Evolutionary conservation across 2,329 filamentous ascomycete genomes (phyloP).

Genomic region (Phyllosticta citribraziliensis): DNA sequence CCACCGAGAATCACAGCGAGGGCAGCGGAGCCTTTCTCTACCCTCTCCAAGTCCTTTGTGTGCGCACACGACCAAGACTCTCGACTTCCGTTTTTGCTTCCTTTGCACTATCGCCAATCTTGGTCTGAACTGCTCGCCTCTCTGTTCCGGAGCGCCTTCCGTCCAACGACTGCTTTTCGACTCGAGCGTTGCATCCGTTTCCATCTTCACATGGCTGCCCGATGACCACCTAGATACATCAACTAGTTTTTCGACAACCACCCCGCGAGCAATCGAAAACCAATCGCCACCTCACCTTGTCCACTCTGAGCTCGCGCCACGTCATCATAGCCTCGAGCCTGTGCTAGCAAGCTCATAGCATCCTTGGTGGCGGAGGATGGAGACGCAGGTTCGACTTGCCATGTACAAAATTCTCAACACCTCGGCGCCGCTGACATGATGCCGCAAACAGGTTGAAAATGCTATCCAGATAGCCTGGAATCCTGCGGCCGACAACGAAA

Average conservation of each 20-base stretch:
- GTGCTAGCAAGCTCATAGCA: conserved; percentile 3
- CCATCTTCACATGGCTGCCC: conserved; percentile 9
- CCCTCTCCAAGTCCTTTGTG: not conserved
- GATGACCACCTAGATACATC: conserved; percentile 4
- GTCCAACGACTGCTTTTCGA: not conserved
- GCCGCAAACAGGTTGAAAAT: conserved; percentile 62
- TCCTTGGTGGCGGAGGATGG: conserved; percentile 11
- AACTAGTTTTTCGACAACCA: conserved; percentile 2
- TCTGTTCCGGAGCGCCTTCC: not conserved
- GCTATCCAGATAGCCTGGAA: conserved; percentile 92
- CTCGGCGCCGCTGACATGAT: conserved; percentile 1
- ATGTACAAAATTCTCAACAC: not conserved
- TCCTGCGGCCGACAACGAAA: conserved; percentile 56
- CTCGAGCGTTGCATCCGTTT: not conserved
- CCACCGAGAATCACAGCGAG: not conserved
- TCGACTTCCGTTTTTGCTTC: not conserved
- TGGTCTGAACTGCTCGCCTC: not conserved
- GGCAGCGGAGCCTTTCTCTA: conserved; percentile 1
- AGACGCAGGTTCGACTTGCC: conserved; percentile 8
- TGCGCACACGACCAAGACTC: conserved; percentile 1
- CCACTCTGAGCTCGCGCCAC: not conserved
- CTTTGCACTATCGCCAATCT: not conserved
- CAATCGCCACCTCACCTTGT: not conserved
- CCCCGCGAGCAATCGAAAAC: not conserved
- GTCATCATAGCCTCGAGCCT: not conserved